Percentiles rank a stretch among this genome's conserved stretches.
Evolutionary conservation across 306 rosid species (phyloP).

Genomic region (Vigna trinervia): DNA sequence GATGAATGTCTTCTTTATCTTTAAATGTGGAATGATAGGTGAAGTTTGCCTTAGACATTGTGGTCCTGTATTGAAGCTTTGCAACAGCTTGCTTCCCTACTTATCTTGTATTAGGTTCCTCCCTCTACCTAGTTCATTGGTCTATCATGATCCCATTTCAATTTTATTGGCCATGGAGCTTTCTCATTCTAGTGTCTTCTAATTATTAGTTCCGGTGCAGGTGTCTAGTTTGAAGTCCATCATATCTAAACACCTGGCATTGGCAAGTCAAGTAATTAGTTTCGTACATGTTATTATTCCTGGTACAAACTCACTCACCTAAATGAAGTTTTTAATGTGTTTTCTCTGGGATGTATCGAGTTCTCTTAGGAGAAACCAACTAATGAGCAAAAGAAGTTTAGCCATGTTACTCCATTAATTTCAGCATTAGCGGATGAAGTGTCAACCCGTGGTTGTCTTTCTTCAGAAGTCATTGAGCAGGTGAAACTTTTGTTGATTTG

Average conservation of each 20-base stretch:
- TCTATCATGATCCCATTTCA: slow-evolving; percentile 33
- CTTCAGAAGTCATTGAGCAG: slow-evolving; percentile 73
- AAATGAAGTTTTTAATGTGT: no score
- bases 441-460: slow-evolving; percentile 65
- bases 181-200: slow-evolving; percentile 43
- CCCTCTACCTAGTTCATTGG: not conserved
- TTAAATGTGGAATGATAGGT: slow-evolving; percentile 63
- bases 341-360: no score
- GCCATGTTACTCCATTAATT: no score
- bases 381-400: no score
- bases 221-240: slow-evolving; percentile 96
- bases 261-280: no score
- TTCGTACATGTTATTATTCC: no score
- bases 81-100: not conserved
- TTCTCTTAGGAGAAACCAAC: no score
- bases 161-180: slow-evolving; percentile 7
- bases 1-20: slow-evolving; percentile 7
- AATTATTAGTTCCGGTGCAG: slow-evolving; percentile 54
- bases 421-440: no score
- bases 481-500: slow-evolving; percentile 48
- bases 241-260: no score
- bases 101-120: not conserved
- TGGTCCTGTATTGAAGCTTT: no score
- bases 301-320: no score
- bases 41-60: slow-evolving; percentile 45